phyloP scores from a whole-genome alignment of 2,329 filamentous ascomycete genomes.

The Epichloe coenophiala region DNA sequence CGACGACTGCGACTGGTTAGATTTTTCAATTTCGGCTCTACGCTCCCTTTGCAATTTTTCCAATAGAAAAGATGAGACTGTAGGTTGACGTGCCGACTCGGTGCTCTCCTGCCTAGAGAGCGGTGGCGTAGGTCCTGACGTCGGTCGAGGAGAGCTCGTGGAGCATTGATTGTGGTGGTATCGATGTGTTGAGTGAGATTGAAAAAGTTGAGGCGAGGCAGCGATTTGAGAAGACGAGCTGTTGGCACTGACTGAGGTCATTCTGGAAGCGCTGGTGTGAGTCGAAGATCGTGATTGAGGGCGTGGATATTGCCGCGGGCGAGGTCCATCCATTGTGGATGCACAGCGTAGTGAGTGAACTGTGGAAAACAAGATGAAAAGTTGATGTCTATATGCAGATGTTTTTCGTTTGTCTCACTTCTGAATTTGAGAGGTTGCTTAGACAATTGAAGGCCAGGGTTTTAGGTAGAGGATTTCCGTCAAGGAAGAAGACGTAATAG shows the following conservation, averaged over 20 bases:
- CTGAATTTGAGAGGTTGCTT: background rate
- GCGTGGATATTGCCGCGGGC: conserved; percentile 23
- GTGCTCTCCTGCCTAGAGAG: conserved; percentile 28
- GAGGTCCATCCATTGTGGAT: conserved; percentile 18
- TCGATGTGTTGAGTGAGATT: conserved; percentile 24
- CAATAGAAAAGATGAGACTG: conserved; percentile 38
- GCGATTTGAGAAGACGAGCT: conserved; percentile 28
- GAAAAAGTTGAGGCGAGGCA: conserved; percentile 21
- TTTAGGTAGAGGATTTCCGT: background rate
- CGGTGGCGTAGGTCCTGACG: conserved; percentile 26
- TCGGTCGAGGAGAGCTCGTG: conserved; percentile 21
- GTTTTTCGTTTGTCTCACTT: background rate
- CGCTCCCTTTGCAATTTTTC: conserved; percentile 41
- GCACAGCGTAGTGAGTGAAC: background rate
- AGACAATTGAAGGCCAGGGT: background rate
- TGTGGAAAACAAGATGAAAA: background rate
- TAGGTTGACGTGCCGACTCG: conserved; percentile 26
- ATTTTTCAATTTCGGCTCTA: conserved; percentile 32
- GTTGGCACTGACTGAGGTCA: conserved; percentile 26
- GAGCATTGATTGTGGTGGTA: conserved; percentile 26
- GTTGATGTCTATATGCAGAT: background rate
- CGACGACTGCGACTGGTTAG: conserved; percentile 15
- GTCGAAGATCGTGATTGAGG: conserved; percentile 33
- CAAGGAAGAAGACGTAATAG: background rate
- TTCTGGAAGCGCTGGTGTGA: conserved; percentile 27